phyloP scores from a whole-genome alignment of 345 rosid species.

The Acer yangbiense region DNA sequence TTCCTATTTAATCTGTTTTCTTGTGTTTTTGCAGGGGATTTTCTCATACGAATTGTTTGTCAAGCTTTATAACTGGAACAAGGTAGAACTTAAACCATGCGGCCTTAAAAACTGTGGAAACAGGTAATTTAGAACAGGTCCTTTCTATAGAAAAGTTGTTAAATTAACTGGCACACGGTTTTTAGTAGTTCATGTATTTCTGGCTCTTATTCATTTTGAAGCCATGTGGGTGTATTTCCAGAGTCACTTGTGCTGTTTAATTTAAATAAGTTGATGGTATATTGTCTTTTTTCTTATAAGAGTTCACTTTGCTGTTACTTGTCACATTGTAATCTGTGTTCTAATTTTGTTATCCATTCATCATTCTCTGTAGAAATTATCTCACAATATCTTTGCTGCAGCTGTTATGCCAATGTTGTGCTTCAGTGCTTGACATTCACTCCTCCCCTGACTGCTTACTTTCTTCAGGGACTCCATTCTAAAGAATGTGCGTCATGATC shows the following conservation, averaged over 20 bases:
- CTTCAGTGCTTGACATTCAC: slow-evolving; percentile 94
- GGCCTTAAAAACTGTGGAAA: slow-evolving; percentile 93
- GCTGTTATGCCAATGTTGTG: slow-evolving; percentile 96
- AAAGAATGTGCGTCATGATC: slow-evolving; percentile 61
- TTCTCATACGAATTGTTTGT: slow-evolving; percentile 81
- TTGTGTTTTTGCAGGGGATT: slow-evolving; percentile 58
- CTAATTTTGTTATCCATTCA: not conserved
- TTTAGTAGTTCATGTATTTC: not conserved
- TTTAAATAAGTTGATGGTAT: not conserved
- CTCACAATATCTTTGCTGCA: slow-evolving; percentile 41
- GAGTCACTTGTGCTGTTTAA: not conserved
- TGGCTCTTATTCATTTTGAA: not conserved
- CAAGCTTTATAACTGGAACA: slow-evolving; percentile 68
- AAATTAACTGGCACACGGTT: slow-evolving; percentile 10
- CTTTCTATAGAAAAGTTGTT: not conserved
- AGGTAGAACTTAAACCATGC: slow-evolving; percentile 73
- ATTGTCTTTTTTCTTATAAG: too few relatives aligned
- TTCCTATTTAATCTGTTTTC: slow-evolving; percentile 8
- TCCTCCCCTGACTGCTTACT: slow-evolving; percentile 86
- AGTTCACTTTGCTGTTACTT: too few relatives aligned
- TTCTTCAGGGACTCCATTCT: slow-evolving; percentile 83
- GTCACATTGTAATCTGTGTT: not conserved
- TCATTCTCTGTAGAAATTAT: not conserved
- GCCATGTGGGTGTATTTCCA: not conserved
- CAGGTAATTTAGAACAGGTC: slow-evolving; percentile 50